phyloP scores from a whole-genome alignment of 164 flowering plant genomes.

The Vitis rotundifolia region DNA sequence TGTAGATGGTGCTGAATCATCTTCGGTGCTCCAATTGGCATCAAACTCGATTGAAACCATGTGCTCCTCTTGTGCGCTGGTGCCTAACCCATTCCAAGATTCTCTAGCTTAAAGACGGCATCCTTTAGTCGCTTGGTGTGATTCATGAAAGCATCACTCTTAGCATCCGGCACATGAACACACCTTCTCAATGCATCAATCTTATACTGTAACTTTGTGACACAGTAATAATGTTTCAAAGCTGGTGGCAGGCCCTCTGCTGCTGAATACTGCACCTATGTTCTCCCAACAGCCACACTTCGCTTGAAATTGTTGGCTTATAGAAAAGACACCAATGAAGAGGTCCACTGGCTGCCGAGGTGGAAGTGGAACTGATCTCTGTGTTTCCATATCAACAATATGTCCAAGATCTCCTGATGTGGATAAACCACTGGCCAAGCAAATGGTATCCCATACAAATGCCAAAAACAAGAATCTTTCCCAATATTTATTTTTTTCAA shows the following conservation, averaged over 20 bases:
- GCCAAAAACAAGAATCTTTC: conserved; percentile 82
- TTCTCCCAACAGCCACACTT: too few relatives aligned
- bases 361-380: too few relatives aligned
- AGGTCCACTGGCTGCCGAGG: too few relatives aligned
- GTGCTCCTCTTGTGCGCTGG: conserved; percentile 9
- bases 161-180: conserved; percentile 88
- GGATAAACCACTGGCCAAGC: conserved; percentile 47
- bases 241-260: conserved; percentile 76
- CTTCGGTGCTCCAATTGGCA: conserved; percentile 33
- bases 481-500: conserved; percentile 63
- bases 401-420: too few relatives aligned
- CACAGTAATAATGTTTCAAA: conserved; percentile 75
- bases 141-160: conserved; percentile 90
- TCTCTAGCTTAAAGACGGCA: conserved; percentile 86
- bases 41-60: conserved; percentile 16
- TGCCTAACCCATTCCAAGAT: conserved; percentile 57
- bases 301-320: too few relatives aligned
- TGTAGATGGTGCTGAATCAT: conserved; percentile 17
- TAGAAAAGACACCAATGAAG: too few relatives aligned
- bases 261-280: conserved; percentile 15
- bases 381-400: too few relatives aligned
- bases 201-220: conserved; percentile 77
- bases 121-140: conserved; percentile 83
- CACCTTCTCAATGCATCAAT: conserved; percentile 88
- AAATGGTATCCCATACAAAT: conserved; percentile 95